Conservation (phyloP, 1,284 basidiomycete genomes). For the Cryptococcus jaspeensis region DNA sequence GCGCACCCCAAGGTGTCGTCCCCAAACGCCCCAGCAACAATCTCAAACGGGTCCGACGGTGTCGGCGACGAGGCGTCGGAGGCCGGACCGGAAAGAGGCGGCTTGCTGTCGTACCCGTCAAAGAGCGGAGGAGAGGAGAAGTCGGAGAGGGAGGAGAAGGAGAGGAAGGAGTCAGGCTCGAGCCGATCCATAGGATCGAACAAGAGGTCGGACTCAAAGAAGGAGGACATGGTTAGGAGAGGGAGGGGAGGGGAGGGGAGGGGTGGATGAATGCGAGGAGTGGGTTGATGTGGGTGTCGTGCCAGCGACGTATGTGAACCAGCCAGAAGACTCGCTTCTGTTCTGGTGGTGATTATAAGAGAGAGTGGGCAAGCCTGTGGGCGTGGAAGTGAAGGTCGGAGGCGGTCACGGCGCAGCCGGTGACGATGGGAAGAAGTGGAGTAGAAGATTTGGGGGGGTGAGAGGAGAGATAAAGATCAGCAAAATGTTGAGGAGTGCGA, state of each 20-base stretch:
- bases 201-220: conserved; percentile 33
- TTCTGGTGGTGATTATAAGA: too few species aligned
- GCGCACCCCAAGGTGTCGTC: conserved; percentile 3
- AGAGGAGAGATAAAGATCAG: too few species aligned
- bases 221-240: conserved; percentile 33
- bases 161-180: conserved; percentile 30
- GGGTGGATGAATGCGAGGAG: neutral
- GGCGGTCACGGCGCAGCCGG: too few species aligned
- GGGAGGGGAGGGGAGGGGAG: too few species aligned
- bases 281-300: too few species aligned
- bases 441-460: too few species aligned
- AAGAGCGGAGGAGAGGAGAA: conserved; percentile 13
- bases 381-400: too few species aligned
- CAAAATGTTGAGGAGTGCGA: too few species aligned
- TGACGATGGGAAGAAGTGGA: too few species aligned
- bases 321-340: too few species aligned
- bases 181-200: conserved; percentile 30
- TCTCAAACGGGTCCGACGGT: conserved; percentile 25
- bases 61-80: conserved; percentile 24
- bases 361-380: too few species aligned
- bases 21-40: conserved; percentile 22
- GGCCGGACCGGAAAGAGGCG: conserved; percentile 8
- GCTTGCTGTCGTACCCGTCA: conserved; percentile 5
- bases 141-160: conserved; percentile 40
- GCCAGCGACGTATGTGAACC: too few species aligned